A percentile compares a stretch with the other conserved stretches of the same genome.
phyloP scores from a whole-genome alignment of 768 basidiomycete genomes.

The Termitomyces sp. region DNA sequence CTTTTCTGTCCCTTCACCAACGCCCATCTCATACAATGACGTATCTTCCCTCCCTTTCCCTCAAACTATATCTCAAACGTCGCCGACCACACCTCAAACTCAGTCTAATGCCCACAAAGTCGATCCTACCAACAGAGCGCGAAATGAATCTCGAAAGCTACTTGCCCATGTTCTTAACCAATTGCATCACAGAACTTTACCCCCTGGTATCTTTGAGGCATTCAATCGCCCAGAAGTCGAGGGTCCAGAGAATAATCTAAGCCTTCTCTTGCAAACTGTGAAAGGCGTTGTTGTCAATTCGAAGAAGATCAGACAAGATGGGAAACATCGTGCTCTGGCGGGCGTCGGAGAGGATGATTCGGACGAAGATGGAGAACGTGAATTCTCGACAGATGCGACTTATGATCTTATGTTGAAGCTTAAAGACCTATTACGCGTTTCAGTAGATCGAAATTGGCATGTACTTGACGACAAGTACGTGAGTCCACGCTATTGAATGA shows the following conservation, averaged over 20 bases:
- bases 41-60: slow-evolving; percentile 20
- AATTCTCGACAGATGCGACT: slow-evolving; percentile 61
- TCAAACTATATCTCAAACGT: slow-evolving; percentile 15
- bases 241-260: slow-evolving; percentile 27
- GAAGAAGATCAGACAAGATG: slow-evolving; percentile 19
- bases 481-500: neutral
- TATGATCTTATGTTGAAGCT: slow-evolving; percentile 60
- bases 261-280: slow-evolving; percentile 37
- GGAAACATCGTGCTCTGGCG: slow-evolving; percentile 12
- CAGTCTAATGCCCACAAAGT: slow-evolving; percentile 9
- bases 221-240: slow-evolving; percentile 23
- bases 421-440: slow-evolving; percentile 52
- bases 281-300: slow-evolving; percentile 38
- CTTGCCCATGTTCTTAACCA: slow-evolving; percentile 59
- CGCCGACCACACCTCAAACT: slow-evolving; percentile 13
- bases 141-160: slow-evolving; percentile 64
- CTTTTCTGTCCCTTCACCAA: slow-evolving; percentile 8
- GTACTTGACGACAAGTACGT: slow-evolving; percentile 53
- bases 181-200: slow-evolving; percentile 50
- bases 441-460: slow-evolving; percentile 52
- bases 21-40: slow-evolving; percentile 2
- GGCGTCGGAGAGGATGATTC: slow-evolving; percentile 33
- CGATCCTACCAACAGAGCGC: slow-evolving; percentile 32
- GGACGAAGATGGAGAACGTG: slow-evolving; percentile 38
- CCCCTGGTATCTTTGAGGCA: slow-evolving; percentile 45